phyloP scores from a whole-genome alignment of 345 rosid genomes.

The Populus nigra region DNA sequence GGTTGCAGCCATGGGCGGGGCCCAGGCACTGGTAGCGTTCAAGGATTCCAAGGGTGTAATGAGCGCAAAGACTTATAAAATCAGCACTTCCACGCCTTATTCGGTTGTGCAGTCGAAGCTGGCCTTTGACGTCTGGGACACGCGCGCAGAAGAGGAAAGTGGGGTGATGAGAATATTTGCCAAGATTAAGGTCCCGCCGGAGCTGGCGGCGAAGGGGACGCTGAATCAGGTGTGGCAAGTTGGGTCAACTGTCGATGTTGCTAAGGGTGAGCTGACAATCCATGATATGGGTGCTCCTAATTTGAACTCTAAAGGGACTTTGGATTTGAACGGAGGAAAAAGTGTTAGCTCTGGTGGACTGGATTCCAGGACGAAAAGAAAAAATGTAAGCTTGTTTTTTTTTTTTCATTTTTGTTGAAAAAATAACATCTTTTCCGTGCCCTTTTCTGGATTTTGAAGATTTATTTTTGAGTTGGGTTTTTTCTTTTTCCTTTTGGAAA shows the following conservation, averaged over 20 bases:
- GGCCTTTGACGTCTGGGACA: slow-evolving; percentile 55
- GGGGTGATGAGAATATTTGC: slow-evolving; percentile 48
- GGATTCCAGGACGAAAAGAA: slow-evolving; percentile 39
- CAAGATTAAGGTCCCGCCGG: slow-evolving; percentile 51
- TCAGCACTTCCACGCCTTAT: slow-evolving; percentile 27
- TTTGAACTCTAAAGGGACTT: slow-evolving; percentile 17
- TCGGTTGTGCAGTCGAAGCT: slow-evolving; percentile 37
- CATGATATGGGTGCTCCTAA: slow-evolving; percentile 34
- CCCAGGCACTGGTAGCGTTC: slow-evolving; percentile 26
- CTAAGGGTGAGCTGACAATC: slow-evolving; percentile 20
- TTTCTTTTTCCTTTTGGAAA: not conserved
- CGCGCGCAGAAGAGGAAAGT: slow-evolving; percentile 35
- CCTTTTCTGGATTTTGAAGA: not conserved
- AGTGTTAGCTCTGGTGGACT: not conserved
- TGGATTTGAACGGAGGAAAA: slow-evolving; percentile 30
- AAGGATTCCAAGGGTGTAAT: slow-evolving; percentile 13
- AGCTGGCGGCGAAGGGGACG: slow-evolving; percentile 30
- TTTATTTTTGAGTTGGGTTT: not conserved
- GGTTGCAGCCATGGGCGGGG: slow-evolving; percentile 15
- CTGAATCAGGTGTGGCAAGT: slow-evolving; percentile 90
- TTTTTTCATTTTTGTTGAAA: not conserved
- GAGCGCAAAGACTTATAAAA: slow-evolving; percentile 44
- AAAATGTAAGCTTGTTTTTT: slow-evolving; percentile 41
- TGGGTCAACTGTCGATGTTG: slow-evolving; percentile 40
- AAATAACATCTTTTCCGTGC: not conserved